phyloP scores from a whole-genome alignment of 768 basidiomycete genomes.

The Trichaptum fuscoviolaceum region DNA sequence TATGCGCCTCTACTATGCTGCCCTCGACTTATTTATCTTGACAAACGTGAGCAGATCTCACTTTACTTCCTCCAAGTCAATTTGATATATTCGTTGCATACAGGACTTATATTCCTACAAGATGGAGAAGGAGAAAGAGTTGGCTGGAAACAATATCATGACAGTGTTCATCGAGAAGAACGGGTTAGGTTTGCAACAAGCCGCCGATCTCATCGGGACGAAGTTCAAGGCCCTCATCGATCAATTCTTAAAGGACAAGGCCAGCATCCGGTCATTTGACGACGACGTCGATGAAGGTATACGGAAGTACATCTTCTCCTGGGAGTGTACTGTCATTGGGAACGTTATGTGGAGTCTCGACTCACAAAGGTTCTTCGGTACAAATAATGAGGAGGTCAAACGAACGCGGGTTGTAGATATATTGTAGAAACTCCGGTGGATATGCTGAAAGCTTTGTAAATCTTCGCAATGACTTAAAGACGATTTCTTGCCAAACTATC shows the following conservation, averaged over 20 bases:
- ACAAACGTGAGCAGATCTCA: constrained; percentile 48
- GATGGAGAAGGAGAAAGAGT: constrained; percentile 65
- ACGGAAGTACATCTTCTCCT: constrained; percentile 45
- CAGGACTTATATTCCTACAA: constrained; percentile 72
- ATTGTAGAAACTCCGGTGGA: background rate
- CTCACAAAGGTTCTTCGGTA: constrained; percentile 62
- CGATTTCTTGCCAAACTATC: too few relatives aligned
- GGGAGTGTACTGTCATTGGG: constrained; percentile 57
- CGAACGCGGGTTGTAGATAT: constrained; percentile 25
- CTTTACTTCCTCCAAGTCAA: background rate
- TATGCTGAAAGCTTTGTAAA: too few relatives aligned
- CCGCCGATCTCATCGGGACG: constrained; percentile 52
- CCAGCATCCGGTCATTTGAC: constrained; percentile 44
- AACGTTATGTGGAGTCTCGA: constrained; percentile 69
- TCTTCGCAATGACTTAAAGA: too few relatives aligned
- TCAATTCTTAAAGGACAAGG: constrained; percentile 40
- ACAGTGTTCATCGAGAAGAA: constrained; percentile 61
- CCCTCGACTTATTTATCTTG: constrained; percentile 65
- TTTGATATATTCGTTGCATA: constrained; percentile 3
- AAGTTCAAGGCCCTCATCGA: constrained; percentile 48
- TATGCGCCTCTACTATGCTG: constrained; percentile 49
- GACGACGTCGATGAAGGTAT: constrained; percentile 45
- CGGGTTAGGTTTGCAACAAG: constrained; percentile 48
- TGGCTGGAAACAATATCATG: constrained; percentile 61
- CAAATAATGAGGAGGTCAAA: constrained; percentile 46